Percentiles rank a stretch among this genome's conserved stretches.
phyloP scores from a whole-genome alignment of 768 basidiomycete species.

The Lactarius indigo region DNA sequence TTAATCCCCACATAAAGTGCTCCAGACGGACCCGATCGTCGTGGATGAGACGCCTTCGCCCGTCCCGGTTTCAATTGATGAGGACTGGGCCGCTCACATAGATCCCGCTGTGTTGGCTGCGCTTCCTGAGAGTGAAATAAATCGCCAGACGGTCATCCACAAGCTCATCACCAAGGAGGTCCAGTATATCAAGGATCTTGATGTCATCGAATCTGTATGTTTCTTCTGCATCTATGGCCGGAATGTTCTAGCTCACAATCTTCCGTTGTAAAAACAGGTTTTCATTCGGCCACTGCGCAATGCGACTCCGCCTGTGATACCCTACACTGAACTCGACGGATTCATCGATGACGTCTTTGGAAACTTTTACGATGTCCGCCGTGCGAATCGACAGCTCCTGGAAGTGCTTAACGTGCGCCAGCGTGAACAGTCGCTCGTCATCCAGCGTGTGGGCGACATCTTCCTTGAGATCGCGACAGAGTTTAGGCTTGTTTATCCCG shows the following conservation, averaged over 20 bases:
- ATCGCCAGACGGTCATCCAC: slow-evolving; percentile 83
- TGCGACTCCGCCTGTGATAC: slow-evolving; percentile 55
- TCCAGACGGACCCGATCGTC: slow-evolving; percentile 6
- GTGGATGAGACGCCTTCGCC: slow-evolving; percentile 13
- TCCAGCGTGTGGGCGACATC: slow-evolving; percentile 83
- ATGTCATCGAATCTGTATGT: slow-evolving; percentile 69
- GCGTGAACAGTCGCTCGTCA: slow-evolving; percentile 75
- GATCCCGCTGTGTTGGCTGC: slow-evolving; percentile 45
- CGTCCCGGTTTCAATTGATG: slow-evolving; percentile 23
- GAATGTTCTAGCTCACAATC: slow-evolving; percentile 41
- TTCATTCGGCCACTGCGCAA: slow-evolving; percentile 53
- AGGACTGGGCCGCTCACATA: slow-evolving; percentile 53
- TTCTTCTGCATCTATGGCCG: slow-evolving; percentile 34
- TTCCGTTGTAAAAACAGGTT: slow-evolving; percentile 33
- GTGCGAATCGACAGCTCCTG: slow-evolving; percentile 77
- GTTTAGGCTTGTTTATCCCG: slow-evolving; percentile 82
- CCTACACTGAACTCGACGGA: slow-evolving; percentile 57
- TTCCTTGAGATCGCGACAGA: slow-evolving; percentile 84
- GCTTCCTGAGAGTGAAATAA: slow-evolving; percentile 76
- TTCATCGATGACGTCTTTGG: slow-evolving; percentile 91
- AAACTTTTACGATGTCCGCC: slow-evolving; percentile 83
- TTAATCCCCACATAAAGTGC: background rate
- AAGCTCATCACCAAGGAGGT: slow-evolving; percentile 87
- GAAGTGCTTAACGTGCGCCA: slow-evolving; percentile 86
- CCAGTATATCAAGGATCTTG: slow-evolving; percentile 85